Conservation (phyloP, 2,329 filamentous ascomycete genomes). For the Pyricularia sp. region DNA sequence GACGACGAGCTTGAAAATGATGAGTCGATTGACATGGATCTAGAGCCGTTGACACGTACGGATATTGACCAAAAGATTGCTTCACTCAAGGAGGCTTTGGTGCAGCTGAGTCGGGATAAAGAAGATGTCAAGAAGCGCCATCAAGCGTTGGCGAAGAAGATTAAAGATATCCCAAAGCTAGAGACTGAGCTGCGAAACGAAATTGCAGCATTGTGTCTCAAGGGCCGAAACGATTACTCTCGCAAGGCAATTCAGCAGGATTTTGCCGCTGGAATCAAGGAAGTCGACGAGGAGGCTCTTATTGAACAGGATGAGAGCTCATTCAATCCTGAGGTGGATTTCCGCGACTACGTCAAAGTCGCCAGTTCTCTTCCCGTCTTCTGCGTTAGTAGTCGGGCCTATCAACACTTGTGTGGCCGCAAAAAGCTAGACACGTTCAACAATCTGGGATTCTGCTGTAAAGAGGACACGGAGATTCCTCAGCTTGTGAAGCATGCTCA, state of each 20-base stretch:
- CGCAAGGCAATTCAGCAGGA: constrained; percentile 40
- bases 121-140: too few species aligned
- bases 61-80: not conserved
- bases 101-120: too few species aligned
- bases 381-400: constrained; percentile 49
- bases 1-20: too few species aligned
- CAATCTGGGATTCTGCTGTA: constrained; percentile 34
- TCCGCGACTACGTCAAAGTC: constrained; percentile 44
- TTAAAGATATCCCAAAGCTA: too few species aligned
- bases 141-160: too few species aligned
- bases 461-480: constrained; percentile 46
- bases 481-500: constrained; percentile 45
- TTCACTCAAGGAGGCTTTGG: constrained; percentile 9
- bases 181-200: too few species aligned
- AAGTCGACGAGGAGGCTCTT: constrained; percentile 41
- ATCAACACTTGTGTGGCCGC: constrained; percentile 46
- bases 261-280: constrained; percentile 45
- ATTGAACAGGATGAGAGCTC: constrained; percentile 38
- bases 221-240: constrained; percentile 42
- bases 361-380: constrained; percentile 46
- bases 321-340: constrained; percentile 33
- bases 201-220: constrained; percentile 31
- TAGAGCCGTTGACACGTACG: too few species aligned
- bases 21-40: too few species aligned
- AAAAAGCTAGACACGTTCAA: constrained; percentile 36